phyloP scores from a whole-genome alignment of 1,139 yeast species.

The Chernovozyma sophiae-reginae region DNA sequence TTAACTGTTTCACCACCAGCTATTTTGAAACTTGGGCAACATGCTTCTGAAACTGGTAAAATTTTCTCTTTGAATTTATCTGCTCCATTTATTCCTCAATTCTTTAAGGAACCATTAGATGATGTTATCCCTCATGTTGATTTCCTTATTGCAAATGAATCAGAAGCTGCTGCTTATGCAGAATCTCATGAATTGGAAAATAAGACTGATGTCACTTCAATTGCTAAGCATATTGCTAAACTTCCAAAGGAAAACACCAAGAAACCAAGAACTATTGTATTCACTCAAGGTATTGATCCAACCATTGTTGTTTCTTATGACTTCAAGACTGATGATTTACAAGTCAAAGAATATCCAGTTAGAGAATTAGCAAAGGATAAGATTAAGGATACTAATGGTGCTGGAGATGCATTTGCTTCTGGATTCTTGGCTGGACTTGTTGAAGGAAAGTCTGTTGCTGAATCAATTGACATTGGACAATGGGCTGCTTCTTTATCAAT shows the following conservation, averaged over 20 bases:
- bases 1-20: constrained; percentile 97
- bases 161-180: constrained; percentile 95
- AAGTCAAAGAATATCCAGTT: constrained; percentile 58
- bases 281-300: constrained; percentile 91
- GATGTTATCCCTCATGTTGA: constrained; percentile 83
- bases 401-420: constrained; percentile 99
- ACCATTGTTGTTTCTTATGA: constrained; percentile 69
- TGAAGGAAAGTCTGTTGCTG: constrained; percentile 59
- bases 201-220: constrained; percentile 58
- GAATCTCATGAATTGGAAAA: constrained; percentile 67
- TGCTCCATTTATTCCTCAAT: constrained; percentile 95
- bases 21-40: constrained; percentile 82
- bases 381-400: constrained; percentile 94
- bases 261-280: constrained; percentile 77
- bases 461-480: constrained; percentile 82
- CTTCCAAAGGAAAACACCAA: constrained; percentile 71
- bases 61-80: constrained; percentile 81
- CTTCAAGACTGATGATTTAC: constrained; percentile 41
- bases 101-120: constrained; percentile 90
- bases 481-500: constrained; percentile 94
- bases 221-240: constrained; percentile 79
- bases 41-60: constrained; percentile 83
- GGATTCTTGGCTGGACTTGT: constrained; percentile 92
- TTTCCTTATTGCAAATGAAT: constrained; percentile 89
- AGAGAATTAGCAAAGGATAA: constrained; percentile 61